These are phyloP conservation scores for Colletotrichum sublineola DNA, from an alignment of 2,329 filamentous ascomycete species.

Conservation along the genomic window DNA sequence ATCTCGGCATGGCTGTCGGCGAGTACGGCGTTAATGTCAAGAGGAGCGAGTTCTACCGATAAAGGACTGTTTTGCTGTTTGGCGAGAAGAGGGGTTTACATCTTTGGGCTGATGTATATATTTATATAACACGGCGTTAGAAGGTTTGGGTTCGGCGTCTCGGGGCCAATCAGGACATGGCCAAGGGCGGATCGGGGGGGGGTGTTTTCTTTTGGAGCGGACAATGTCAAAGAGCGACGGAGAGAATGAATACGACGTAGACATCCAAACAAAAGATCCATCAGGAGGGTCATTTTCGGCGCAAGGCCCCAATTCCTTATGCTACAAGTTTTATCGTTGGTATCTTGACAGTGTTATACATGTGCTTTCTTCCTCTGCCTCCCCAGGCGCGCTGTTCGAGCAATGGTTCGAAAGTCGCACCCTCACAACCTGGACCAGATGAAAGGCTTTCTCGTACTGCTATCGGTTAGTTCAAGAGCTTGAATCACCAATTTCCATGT, in stretches of 20 bases:
- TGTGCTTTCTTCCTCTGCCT: slow-evolving; percentile 23
- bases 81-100: neutral
- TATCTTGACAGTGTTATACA: slow-evolving; percentile 41
- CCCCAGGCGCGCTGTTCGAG: neutral
- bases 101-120: slow-evolving; percentile 25
- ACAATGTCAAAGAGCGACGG: neutral
- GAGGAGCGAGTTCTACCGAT: slow-evolving; percentile 96
- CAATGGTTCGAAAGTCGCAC: neutral
- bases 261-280: neutral
- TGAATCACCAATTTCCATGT: neutral
- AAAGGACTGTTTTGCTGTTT: slow-evolving; percentile 15
- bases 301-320: slow-evolving; percentile 23
- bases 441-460: slow-evolving; percentile 70
- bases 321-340: slow-evolving; percentile 36
- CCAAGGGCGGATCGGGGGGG: slow-evolving; percentile 1
- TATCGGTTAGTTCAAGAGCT: slow-evolving; percentile 5
- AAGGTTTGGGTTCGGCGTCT: slow-evolving; percentile 36
- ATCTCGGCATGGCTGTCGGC: slow-evolving; percentile 95
- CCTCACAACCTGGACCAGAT: slow-evolving; percentile 56
- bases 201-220: slow-evolving; percentile 8
- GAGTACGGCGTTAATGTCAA: slow-evolving; percentile 99
- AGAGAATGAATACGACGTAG: slow-evolving; percentile 17
- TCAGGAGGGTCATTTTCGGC: slow-evolving; percentile 26
- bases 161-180: slow-evolving; percentile 19
- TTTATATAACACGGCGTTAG: slow-evolving; percentile 35